These are phyloP conservation scores for Leishmania lainsoni DNA, from an alignment of 208 protist genomes.

Conservation along the genomic window DNA sequence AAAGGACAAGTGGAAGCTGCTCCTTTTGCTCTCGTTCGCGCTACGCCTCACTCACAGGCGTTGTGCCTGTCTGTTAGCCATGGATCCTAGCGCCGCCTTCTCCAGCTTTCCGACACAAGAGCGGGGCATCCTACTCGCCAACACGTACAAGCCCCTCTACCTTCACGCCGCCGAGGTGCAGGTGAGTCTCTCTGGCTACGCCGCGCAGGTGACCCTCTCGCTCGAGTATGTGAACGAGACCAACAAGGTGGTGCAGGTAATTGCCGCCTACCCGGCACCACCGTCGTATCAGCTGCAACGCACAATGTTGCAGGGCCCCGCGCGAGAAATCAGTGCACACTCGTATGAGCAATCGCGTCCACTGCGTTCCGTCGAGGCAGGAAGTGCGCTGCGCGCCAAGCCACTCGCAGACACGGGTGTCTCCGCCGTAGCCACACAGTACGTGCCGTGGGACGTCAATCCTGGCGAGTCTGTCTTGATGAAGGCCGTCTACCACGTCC, in stretches of 20 bases:
- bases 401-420: constrained; percentile 27
- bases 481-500: constrained; percentile 56
- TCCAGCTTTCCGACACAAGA: constrained; percentile 40
- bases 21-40: not conserved
- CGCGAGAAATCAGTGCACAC: constrained; percentile 4
- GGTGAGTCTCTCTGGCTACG: constrained; percentile 49
- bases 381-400: constrained; percentile 24
- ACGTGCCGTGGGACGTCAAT: constrained; percentile 63
- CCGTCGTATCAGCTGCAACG: constrained; percentile 51
- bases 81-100: constrained; percentile 39
- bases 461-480: constrained; percentile 49
- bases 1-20: not conserved
- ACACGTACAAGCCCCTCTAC: constrained; percentile 61
- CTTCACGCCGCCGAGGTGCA: constrained; percentile 55
- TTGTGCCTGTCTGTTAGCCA: constrained; percentile 7
- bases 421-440: constrained; percentile 49
- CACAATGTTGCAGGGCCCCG: constrained; percentile 25
- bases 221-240: constrained; percentile 79
- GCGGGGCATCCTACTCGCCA: constrained; percentile 47
- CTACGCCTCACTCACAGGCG: not conserved
- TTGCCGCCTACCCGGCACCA: constrained; percentile 70
- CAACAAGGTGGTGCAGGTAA: constrained; percentile 43
- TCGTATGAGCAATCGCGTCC: constrained; percentile 14
- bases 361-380: constrained; percentile 15
- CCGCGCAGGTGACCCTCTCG: constrained; percentile 54